Conservation (phyloP, 192 early-diverging fungal genomes). For the Gonapodya sp. region DNA sequence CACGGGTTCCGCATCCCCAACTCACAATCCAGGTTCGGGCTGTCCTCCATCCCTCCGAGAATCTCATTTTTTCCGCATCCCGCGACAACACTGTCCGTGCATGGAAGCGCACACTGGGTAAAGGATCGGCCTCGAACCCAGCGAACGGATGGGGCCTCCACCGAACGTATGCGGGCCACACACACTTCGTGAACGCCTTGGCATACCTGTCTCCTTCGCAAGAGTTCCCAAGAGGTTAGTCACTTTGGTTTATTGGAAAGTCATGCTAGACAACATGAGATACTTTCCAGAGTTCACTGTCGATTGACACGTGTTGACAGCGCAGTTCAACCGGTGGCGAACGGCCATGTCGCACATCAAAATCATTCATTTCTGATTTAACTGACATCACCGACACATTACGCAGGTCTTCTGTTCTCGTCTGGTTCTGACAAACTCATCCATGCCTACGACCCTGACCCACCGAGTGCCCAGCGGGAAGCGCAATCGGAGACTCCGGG, state of each 20-base stretch:
- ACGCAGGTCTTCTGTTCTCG: constrained; percentile 67
- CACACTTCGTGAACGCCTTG: constrained; percentile 70
- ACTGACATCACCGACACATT: too few species aligned
- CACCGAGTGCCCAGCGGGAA: background rate
- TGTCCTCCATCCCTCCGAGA: constrained; percentile 41
- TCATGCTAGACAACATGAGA: too few species aligned
- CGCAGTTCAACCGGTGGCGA: too few species aligned
- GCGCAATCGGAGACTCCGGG: background rate
- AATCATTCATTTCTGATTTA: too few species aligned
- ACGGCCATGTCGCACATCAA: too few species aligned
- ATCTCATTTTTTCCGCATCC: constrained; percentile 57
- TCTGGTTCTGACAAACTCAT: constrained; percentile 78
- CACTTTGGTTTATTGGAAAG: background rate
- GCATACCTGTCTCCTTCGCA: constrained; percentile 43
- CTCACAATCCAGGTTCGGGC: constrained; percentile 63
- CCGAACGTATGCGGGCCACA: constrained; percentile 53
- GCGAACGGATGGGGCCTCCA: constrained; percentile 40
- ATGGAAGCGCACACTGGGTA: constrained; percentile 46
- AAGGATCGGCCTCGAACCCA: background rate
- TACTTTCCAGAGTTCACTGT: too few species aligned
- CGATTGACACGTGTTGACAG: too few species aligned
- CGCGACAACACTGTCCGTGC: constrained; percentile 64
- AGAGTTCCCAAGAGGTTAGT: constrained; percentile 51
- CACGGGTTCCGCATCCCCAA: too few species aligned
- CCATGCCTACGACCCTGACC: constrained; percentile 61